Percentiles rank a stretch among this genome's conserved stretches.
Conservation (phyloP, 176 grass and related monocot species). For the Ensete ventricosum region DNA sequence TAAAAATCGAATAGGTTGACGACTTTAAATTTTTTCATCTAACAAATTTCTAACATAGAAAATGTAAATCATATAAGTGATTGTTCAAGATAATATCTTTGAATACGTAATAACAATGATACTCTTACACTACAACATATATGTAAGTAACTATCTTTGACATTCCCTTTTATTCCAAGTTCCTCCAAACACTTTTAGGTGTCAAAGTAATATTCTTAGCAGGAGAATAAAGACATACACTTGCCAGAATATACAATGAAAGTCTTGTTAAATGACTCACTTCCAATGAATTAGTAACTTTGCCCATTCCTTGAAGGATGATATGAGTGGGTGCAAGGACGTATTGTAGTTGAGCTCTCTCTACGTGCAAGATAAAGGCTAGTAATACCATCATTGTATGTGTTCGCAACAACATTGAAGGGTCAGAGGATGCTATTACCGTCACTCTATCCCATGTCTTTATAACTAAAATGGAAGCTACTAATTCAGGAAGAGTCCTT, state of each 20-base stretch:
- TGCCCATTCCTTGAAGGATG: conserved; percentile 43
- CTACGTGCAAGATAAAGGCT: conserved; percentile 57
- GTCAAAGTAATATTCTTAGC: conserved; percentile 68
- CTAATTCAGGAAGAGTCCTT: too few relatives aligned
- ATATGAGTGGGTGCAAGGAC: conserved; percentile 58
- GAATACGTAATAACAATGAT: background rate
- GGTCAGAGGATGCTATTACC: too few relatives aligned
- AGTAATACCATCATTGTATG: conserved; percentile 61
- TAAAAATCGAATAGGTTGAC: background rate
- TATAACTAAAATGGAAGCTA: too few relatives aligned
- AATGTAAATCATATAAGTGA: background rate
- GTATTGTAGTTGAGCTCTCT: conserved; percentile 50
- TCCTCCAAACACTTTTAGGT: conserved; percentile 43
- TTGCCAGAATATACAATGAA: conserved; percentile 74
- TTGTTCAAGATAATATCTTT: background rate
- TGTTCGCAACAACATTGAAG: too few relatives aligned
- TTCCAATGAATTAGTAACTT: conserved; percentile 51
- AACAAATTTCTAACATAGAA: background rate
- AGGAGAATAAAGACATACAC: conserved; percentile 75
- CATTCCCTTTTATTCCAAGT: too few relatives aligned
- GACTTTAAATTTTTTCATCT: background rate
- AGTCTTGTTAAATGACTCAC: conserved; percentile 59
- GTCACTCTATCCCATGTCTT: too few relatives aligned
- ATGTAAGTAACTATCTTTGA: conserved; percentile 43
- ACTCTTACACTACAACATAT: background rate